A percentile compares a stretch with the other conserved stretches of the same genome.
These are phyloP conservation scores for Ogataea angusta DNA, from an alignment of 805 yeast genomes.

Conservation along the genomic window DNA sequence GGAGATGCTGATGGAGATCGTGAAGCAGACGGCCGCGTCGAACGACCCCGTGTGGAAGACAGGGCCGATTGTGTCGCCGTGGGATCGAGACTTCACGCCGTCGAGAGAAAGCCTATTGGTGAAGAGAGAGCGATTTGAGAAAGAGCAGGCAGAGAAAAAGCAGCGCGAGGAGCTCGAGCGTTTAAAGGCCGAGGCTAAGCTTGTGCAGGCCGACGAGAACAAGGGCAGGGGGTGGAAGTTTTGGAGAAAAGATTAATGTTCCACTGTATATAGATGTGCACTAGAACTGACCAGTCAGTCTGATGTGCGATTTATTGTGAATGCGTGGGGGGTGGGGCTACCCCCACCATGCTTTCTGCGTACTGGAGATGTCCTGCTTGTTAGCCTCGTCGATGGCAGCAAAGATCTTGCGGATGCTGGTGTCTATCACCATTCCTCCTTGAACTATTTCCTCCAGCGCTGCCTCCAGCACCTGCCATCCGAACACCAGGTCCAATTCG, in stretches of 20 bases:
- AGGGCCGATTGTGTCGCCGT: slow-evolving; percentile 65
- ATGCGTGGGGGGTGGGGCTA: slow-evolving; percentile 2
- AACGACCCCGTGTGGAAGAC: slow-evolving; percentile 83
- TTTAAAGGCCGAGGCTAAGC: slow-evolving; percentile 38
- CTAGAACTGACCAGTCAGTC: neutral
- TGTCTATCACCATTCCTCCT: slow-evolving; percentile 98
- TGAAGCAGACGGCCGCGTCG: slow-evolving; percentile 57
- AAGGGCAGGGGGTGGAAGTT: slow-evolving; percentile 4
- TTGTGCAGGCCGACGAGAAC: slow-evolving; percentile 13
- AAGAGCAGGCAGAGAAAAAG: slow-evolving; percentile 41
- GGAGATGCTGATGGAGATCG: slow-evolving; percentile 64
- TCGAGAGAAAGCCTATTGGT: slow-evolving; percentile 37
- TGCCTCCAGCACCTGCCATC: slow-evolving; percentile 95
- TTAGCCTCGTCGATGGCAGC: slow-evolving; percentile 76
- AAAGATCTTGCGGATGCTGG: slow-evolving; percentile 78
- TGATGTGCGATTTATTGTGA: neutral
- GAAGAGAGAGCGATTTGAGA: slow-evolving; percentile 44
- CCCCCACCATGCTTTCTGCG: slow-evolving; percentile 7
- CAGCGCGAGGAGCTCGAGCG: slow-evolving; percentile 38
- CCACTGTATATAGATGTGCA: neutral
- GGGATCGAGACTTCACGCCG: slow-evolving; percentile 45
- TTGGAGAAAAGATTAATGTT: neutral
- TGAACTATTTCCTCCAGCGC: slow-evolving; percentile 90
- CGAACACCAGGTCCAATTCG: slow-evolving; percentile 94
- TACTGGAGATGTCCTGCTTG: slow-evolving; percentile 40